Evolutionary conservation across 2,329 filamentous ascomycete species (phyloP).

Genomic region (Monilinia fructicola): DNA sequence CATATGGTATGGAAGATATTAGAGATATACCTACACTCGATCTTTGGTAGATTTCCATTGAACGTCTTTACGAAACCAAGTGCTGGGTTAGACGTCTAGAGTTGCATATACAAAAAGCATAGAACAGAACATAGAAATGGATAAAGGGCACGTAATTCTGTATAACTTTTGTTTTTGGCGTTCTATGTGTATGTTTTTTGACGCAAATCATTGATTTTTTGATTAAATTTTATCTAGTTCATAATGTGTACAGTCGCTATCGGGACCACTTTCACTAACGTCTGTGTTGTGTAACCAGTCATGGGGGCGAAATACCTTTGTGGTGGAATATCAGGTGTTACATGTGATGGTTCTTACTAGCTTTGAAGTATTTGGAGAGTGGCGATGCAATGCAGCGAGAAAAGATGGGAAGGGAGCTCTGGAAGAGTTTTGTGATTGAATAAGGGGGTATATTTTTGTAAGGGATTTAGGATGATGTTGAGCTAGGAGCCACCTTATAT

Average conservation of each 20-base stretch:
- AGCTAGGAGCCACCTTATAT: too few species aligned
- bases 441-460: too few species aligned
- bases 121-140: conserved; percentile 13
- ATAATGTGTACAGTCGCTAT: neutral
- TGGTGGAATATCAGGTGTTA: neutral
- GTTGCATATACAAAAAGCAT: conserved; percentile 16
- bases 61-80: conserved; percentile 22
- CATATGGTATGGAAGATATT: conserved; percentile 13
- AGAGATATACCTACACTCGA: conserved; percentile 18
- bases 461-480: too few species aligned
- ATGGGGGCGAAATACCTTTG: neutral
- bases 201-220: neutral
- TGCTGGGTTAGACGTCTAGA: conserved; percentile 21
- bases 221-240: neutral
- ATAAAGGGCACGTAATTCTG: neutral
- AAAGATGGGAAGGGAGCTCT: too few species aligned
- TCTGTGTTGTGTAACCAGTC: too few species aligned
- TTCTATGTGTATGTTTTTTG: neutral
- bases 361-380: neutral
- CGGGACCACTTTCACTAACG: neutral
- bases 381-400: too few species aligned
- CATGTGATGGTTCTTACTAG: neutral
- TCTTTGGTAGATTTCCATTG: conserved; percentile 22
- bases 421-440: too few species aligned
- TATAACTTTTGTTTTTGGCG: neutral